These are phyloP conservation scores for Xerocomus nothofagi DNA, from an alignment of 1,284 basidiomycete species.

Conservation along the genomic window DNA sequence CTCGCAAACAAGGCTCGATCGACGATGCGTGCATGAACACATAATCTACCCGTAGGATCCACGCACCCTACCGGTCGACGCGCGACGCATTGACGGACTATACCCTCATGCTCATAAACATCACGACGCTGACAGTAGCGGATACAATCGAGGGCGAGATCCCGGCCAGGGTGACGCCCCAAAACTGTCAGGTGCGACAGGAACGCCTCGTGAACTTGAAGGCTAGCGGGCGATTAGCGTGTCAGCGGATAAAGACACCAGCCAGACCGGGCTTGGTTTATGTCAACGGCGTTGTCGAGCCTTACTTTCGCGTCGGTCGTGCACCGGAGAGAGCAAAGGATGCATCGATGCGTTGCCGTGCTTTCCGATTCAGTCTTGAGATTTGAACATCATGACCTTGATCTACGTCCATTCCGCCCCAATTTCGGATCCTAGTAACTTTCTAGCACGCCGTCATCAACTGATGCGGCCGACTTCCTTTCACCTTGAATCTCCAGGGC, in stretches of 20 bases:
- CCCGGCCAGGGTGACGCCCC: constrained; percentile 22
- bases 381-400: constrained; percentile 8
- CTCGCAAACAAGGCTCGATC: constrained; percentile 5
- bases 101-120: constrained; percentile 12
- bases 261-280: constrained; percentile 19
- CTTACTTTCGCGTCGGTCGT: constrained; percentile 7
- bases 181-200: constrained; percentile 36
- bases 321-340: background rate
- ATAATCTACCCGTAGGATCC: constrained; percentile 13
- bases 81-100: constrained; percentile 8
- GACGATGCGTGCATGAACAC: constrained; percentile 3
- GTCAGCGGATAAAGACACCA: constrained; percentile 12
- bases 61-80: too few species aligned
- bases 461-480: constrained; percentile 17
- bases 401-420: constrained; percentile 21
- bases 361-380: constrained; percentile 13
- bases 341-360: constrained; percentile 5
- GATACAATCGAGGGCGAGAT: constrained; percentile 6
- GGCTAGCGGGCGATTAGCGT: constrained; percentile 6
- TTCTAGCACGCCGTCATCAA: constrained; percentile 10
- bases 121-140: background rate
- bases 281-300: constrained; percentile 31
- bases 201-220: constrained; percentile 24
- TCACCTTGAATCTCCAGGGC: constrained; percentile 8
- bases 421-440: constrained; percentile 19